Evolutionary conservation across 768 basidiomycete species (phyloP).

Genomic region (Albatrellus ellisii): DNA sequence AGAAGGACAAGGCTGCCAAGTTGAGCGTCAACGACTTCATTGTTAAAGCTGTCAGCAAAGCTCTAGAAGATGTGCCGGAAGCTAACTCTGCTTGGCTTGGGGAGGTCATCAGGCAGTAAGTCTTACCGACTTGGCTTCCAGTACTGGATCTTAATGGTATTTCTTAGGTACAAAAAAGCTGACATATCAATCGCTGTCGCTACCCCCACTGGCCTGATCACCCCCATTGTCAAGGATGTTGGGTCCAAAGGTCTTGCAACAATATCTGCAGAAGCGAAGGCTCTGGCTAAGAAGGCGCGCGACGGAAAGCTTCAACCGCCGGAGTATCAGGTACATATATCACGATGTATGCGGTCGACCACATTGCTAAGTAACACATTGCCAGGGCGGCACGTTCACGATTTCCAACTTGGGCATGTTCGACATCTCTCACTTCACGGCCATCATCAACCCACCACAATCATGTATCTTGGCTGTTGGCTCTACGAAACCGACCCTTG

Average conservation of each 20-base stretch:
- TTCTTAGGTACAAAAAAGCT: slow-evolving; percentile 77
- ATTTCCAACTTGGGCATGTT: slow-evolving; percentile 99
- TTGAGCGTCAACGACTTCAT: slow-evolving; percentile 98
- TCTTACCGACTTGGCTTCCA: slow-evolving; percentile 2
- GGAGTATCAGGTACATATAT: slow-evolving; percentile 80
- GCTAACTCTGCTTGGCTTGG: slow-evolving; percentile 98
- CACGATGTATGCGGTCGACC: too few species aligned
- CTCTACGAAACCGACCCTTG: slow-evolving; percentile 70
- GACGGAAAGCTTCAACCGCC: slow-evolving; percentile 91
- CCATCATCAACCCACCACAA: slow-evolving; percentile 98
- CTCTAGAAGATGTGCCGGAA: slow-evolving; percentile 90
- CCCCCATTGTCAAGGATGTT: slow-evolving; percentile 91
- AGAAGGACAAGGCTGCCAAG: slow-evolving; percentile 85
- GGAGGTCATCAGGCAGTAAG: slow-evolving; percentile 89
- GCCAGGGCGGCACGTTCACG: slow-evolving; percentile 91
- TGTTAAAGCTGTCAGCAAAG: slow-evolving; percentile 87
- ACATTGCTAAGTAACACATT: too few species aligned
- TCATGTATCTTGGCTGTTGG: slow-evolving; percentile 97
- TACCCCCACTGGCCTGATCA: slow-evolving; percentile 91
- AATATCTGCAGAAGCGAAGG: slow-evolving; percentile 87
- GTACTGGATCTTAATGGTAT: slow-evolving; percentile 2
- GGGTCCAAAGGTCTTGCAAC: slow-evolving; percentile 86
- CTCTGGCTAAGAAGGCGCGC: slow-evolving; percentile 88
- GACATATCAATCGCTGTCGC: slow-evolving; percentile 97
- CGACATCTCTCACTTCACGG: slow-evolving; percentile 90